These are phyloP conservation scores for Rhizopogon sp. DNA, from an alignment of 768 basidiomycete genomes.

Conservation along the genomic window DNA sequence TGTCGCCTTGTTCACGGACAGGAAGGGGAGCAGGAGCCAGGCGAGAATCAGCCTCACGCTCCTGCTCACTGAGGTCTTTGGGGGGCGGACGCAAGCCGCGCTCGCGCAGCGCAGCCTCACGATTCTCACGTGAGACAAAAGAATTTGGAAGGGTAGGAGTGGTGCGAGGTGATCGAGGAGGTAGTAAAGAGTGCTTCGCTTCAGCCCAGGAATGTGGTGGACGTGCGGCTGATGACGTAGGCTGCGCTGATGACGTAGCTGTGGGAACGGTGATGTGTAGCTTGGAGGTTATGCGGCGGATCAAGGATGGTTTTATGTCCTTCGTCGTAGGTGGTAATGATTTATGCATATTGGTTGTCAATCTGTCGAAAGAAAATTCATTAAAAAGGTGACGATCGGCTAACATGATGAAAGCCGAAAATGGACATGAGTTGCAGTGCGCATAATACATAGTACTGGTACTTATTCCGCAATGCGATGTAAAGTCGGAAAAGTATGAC, in stretches of 20 bases:
- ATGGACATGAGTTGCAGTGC: neutral
- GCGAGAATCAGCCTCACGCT: slow-evolving; percentile 40
- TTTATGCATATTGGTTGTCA: neutral
- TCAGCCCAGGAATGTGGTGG: slow-evolving; percentile 10
- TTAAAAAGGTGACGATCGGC: neutral
- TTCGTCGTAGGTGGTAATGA: neutral
- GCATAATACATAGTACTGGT: no score
- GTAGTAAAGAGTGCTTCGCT: neutral
- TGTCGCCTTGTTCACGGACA: slow-evolving; percentile 22
- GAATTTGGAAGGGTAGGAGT: slow-evolving; percentile 17
- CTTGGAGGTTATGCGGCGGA: slow-evolving; percentile 26
- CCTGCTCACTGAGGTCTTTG: slow-evolving; percentile 30
- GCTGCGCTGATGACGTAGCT: slow-evolving; percentile 3
- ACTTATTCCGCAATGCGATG: no score
- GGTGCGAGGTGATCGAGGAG: slow-evolving; percentile 4
- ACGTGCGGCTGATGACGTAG: slow-evolving; percentile 7
- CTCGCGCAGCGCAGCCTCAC: slow-evolving; percentile 55
- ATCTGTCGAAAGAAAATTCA: neutral
- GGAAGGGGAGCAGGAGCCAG: slow-evolving; percentile 32
- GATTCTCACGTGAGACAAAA: slow-evolving; percentile 16
- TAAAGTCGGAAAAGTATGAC: neutral
- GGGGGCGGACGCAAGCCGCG: slow-evolving; percentile 51
- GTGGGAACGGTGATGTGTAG: slow-evolving; percentile 17
- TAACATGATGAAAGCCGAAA: neutral
- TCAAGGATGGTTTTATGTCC: slow-evolving; percentile 12